These are phyloP conservation scores for Ganoderma multipileum DNA, from an alignment of 1,284 basidiomycete genomes.

Conservation along the genomic window DNA sequence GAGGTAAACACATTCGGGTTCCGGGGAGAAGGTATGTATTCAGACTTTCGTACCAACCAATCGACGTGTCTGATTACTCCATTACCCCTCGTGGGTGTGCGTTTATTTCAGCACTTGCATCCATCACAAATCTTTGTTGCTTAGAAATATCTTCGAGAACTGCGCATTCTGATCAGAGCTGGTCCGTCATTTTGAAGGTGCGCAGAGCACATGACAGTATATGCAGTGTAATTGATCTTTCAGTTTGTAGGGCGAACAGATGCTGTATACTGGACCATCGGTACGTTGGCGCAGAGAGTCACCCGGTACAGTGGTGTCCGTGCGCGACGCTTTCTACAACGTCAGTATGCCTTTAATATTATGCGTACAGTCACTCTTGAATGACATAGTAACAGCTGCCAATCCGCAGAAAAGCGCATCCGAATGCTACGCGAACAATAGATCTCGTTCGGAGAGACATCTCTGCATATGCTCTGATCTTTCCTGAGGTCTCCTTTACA, in stretches of 20 bases:
- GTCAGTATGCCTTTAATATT: constrained; percentile 48
- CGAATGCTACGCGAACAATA: constrained; percentile 59
- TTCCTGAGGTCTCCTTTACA: constrained; percentile 72
- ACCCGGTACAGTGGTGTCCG: constrained; percentile 78
- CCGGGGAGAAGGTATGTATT: constrained; percentile 88
- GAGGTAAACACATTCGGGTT: constrained; percentile 80
- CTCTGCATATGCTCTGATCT: constrained; percentile 76
- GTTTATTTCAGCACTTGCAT: constrained; percentile 71
- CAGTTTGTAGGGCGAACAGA: constrained; percentile 60
- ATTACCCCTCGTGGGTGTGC: not conserved
- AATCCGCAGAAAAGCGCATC: constrained; percentile 76
- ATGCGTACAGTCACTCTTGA: constrained; percentile 10
- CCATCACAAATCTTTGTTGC: constrained; percentile 76
- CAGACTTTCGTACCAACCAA: constrained; percentile 8
- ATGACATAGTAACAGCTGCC: constrained; percentile 57
- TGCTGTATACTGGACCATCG: constrained; percentile 75
- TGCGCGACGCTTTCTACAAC: constrained; percentile 89
- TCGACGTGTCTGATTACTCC: not conserved
- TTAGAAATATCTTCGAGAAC: constrained; percentile 83
- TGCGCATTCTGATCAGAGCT: constrained; percentile 59
- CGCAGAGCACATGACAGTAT: not conserved
- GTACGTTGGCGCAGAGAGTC: constrained; percentile 73
- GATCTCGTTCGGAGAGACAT: constrained; percentile 74
- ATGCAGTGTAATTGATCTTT: not conserved
- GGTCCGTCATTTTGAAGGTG: constrained; percentile 82